These are phyloP conservation scores for Diplogelasinospora grovesii DNA, from an alignment of 495 filamentous ascomycete species.

Conservation along the genomic window DNA sequence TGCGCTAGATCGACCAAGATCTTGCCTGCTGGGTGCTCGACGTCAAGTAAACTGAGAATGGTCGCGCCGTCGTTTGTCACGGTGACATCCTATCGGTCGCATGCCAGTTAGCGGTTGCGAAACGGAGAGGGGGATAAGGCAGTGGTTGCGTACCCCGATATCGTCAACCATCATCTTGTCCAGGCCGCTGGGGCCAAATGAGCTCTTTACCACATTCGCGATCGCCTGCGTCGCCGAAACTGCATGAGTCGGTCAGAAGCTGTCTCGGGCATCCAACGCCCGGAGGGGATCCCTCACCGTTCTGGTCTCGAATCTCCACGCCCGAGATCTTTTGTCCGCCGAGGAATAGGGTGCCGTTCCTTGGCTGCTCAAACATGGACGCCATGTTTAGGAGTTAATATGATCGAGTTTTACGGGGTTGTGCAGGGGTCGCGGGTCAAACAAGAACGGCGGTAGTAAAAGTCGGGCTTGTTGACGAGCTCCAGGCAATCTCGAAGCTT, in stretches of 20 bases:
- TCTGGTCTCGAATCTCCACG: slow-evolving; percentile 91
- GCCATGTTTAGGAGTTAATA: slow-evolving; percentile 58
- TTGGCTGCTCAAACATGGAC: slow-evolving; percentile 81
- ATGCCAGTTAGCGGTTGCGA: no score
- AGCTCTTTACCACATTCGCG: slow-evolving; percentile 97
- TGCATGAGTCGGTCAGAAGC: slow-evolving; percentile 36
- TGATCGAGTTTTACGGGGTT: slow-evolving; percentile 1
- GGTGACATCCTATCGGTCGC: slow-evolving; percentile 80
- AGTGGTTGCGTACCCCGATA: slow-evolving; percentile 88
- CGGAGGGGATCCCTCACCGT: slow-evolving; percentile 60
- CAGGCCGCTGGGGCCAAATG: slow-evolving; percentile 91
- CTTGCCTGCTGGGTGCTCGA: slow-evolving; percentile 97
- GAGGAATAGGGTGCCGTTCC: slow-evolving; percentile 87
- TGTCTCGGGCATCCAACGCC: slow-evolving; percentile 5
- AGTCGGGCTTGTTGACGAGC: slow-evolving; percentile 18
- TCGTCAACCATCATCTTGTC: slow-evolving; percentile 99
- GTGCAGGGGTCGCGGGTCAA: slow-evolving; percentile 1
- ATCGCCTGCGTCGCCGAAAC: slow-evolving; percentile 95
- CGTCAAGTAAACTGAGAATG: slow-evolving; percentile 87
- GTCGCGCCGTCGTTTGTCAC: slow-evolving; percentile 99
- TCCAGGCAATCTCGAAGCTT: slow-evolving; percentile 27
- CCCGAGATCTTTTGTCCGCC: slow-evolving; percentile 93
- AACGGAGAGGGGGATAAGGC: no score
- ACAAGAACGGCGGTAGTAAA: slow-evolving; percentile 4
- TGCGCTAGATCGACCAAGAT: slow-evolving; percentile 96